phyloP scores from a whole-genome alignment of 176 grass and related monocot genomes.

The Oryza coarctata region DNA sequence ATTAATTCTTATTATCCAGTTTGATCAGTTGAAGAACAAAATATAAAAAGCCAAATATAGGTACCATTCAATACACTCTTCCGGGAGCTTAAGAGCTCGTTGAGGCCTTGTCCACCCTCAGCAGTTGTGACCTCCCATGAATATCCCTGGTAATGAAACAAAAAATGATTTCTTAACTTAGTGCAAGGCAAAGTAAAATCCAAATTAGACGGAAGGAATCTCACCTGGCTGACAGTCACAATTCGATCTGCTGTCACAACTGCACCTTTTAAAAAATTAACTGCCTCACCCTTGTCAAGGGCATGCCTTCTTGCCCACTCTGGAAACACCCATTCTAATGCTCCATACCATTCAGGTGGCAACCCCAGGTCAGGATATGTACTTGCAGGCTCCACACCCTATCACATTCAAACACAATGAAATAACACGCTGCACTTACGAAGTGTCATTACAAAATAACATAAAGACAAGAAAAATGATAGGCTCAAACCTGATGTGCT shows the following conservation, averaged over 20 bases:
- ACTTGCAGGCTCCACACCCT: conserved; percentile 93
- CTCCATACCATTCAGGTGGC: conserved; percentile 84
- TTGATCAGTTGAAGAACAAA: conserved; percentile 25
- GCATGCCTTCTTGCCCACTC: conserved; percentile 88
- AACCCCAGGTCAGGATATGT: conserved; percentile 84
- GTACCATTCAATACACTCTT: conserved; percentile 89
- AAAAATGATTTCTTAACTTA: conserved; percentile 22
- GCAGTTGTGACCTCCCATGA: conserved; percentile 95
- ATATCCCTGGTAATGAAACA: conserved; percentile 68
- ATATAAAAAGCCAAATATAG: conserved; percentile 26
- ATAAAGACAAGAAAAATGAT: conserved; percentile 10
- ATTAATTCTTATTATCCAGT: conserved; percentile 17
- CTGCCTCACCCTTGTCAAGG: conserved; percentile 86
- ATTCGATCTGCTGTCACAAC: conserved; percentile 94
- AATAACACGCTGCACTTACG: conserved; percentile 6
- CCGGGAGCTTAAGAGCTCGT: conserved; percentile 75
- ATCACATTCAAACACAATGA: conserved; percentile 19
- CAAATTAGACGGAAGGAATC: conserved; percentile 16
- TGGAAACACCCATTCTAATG: conserved; percentile 97
- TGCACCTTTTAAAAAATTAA: conserved; percentile 96
- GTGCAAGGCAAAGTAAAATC: conserved; percentile 1
- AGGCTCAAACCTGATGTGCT: conserved; percentile 77
- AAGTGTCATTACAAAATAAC: not conserved
- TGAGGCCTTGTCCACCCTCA: conserved; percentile 91
- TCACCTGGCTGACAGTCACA: conserved; percentile 89